These are phyloP conservation scores for Hapsidospora chrysogenum DNA, from an alignment of 495 filamentous ascomycete genomes.

Conservation along the genomic window DNA sequence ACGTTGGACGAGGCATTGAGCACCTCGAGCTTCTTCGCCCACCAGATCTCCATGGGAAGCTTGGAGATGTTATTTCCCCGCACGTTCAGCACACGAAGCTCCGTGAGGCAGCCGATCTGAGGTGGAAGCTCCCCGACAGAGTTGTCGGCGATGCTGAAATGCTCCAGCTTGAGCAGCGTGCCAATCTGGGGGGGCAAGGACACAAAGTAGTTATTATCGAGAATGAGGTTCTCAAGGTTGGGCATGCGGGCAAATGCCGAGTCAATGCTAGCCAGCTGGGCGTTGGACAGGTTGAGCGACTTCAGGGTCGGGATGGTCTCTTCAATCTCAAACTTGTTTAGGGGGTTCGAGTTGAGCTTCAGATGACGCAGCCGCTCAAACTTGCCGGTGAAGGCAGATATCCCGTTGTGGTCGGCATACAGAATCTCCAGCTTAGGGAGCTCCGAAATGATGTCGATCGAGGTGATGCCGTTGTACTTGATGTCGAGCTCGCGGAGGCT, in stretches of 20 bases:
- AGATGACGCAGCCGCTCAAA: slow-evolving; percentile 73
- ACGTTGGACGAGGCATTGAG: slow-evolving; percentile 94
- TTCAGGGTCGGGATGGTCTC: slow-evolving; percentile 64
- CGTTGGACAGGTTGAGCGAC: slow-evolving; percentile 70
- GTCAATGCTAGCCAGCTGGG: slow-evolving; percentile 76
- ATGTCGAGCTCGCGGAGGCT: slow-evolving; percentile 86
- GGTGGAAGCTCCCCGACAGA: slow-evolving; percentile 63
- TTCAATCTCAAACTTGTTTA: slow-evolving; percentile 80
- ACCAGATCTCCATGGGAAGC: slow-evolving; percentile 86
- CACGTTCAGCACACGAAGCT: slow-evolving; percentile 71
- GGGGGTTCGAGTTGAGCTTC: slow-evolving; percentile 77
- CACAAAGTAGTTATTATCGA: slow-evolving; percentile 93
- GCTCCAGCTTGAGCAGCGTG: slow-evolving; percentile 65
- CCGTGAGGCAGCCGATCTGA: slow-evolving; percentile 70
- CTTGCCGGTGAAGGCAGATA: slow-evolving; percentile 71
- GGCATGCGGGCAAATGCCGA: slow-evolving; percentile 74
- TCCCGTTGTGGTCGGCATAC: slow-evolving; percentile 74
- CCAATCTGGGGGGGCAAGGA: slow-evolving; percentile 73
- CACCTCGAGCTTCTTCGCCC: slow-evolving; percentile 70
- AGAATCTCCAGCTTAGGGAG: slow-evolving; percentile 78
- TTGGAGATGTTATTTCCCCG: slow-evolving; percentile 82
- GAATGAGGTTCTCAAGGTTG: slow-evolving; percentile 66
- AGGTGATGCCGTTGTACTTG: slow-evolving; percentile 74
- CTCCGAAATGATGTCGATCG: slow-evolving; percentile 67
- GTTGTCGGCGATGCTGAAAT: slow-evolving; percentile 89